Conservation (phyloP, 257 asterid genomes). For the Ocimum tenuiflorum region DNA sequence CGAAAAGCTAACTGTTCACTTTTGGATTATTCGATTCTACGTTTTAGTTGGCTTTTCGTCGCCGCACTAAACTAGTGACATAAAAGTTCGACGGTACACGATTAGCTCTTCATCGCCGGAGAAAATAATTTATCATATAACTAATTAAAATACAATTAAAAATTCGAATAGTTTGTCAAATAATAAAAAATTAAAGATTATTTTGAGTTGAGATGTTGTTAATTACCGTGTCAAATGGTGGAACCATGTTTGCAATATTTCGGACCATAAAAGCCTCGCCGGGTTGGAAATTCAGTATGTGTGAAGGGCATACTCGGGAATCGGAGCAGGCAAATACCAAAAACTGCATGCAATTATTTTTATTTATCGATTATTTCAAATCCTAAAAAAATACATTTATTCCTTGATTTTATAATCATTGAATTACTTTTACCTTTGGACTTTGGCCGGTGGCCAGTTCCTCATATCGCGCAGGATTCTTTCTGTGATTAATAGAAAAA, state of each 20-base stretch:
- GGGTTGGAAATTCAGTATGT: constrained; percentile 44
- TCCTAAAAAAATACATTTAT: not conserved
- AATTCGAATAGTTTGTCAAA: too few species aligned
- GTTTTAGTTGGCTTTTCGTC: too few species aligned
- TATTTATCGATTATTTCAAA: not conserved
- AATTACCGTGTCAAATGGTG: constrained; percentile 50
- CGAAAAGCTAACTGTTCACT: too few species aligned
- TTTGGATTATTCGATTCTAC: too few species aligned
- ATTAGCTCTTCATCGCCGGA: too few species aligned
- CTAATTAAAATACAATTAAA: too few species aligned
- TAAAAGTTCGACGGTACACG: too few species aligned
- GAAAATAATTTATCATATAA: not conserved
- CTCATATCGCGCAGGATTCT: constrained; percentile 29
- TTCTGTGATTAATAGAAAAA: constrained; percentile 8
- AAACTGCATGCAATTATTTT: constrained; percentile 30
- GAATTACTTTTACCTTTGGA: constrained; percentile 43
- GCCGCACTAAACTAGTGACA: too few species aligned
- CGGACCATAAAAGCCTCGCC: constrained; percentile 61
- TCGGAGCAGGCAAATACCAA: constrained; percentile 64
- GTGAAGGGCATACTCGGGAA: constrained; percentile 58
- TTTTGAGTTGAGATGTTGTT: too few species aligned
- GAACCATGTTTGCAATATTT: constrained; percentile 61
- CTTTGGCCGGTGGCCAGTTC: constrained; percentile 36
- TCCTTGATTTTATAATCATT: not conserved
- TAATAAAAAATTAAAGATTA: not conserved